Percentiles rank a stretch among this genome's conserved stretches.
These are phyloP conservation scores for Coemansia guatemalensis DNA, from an alignment of 192 early-diverging fungal genomes.

Conservation along the genomic window DNA sequence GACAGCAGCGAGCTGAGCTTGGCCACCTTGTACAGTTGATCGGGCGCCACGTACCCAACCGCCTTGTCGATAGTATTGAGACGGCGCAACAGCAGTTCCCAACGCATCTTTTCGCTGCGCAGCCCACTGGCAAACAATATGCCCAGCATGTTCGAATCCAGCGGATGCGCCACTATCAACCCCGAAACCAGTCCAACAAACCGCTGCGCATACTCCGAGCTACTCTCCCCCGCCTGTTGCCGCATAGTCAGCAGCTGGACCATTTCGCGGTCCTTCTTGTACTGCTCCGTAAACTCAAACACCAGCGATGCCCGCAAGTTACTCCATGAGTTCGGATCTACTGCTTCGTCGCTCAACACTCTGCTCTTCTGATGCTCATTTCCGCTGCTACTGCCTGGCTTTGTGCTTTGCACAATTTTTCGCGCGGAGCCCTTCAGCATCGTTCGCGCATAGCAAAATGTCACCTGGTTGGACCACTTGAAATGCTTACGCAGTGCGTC, in stretches of 20 bases:
- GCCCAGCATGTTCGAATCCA: conserved; percentile 37
- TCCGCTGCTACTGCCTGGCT: background rate
- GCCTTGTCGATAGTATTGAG: conserved; percentile 39
- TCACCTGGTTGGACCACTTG: conserved; percentile 52
- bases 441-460: conserved; percentile 51
- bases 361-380: conserved; percentile 22
- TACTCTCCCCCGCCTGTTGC: conserved; percentile 44
- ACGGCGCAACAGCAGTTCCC: conserved; percentile 45
- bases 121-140: conserved; percentile 37
- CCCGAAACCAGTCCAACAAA: conserved; percentile 30
- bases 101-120: conserved; percentile 36
- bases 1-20: conserved; percentile 43
- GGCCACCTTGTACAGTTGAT: conserved; percentile 42
- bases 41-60: conserved; percentile 47
- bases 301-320: conserved; percentile 37
- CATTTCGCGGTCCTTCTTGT: conserved; percentile 30
- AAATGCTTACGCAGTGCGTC: conserved; percentile 51
- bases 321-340: conserved; percentile 45
- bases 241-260: conserved; percentile 31
- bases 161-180: conserved; percentile 28
- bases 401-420: conserved; percentile 21
- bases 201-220: conserved; percentile 45
- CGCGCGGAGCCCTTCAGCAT: conserved; percentile 51
- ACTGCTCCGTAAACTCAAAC: conserved; percentile 45
- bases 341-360: conserved; percentile 34